Conservation (phyloP, 1,284 basidiomycete genomes). For the Rhodotorula sp. region DNA sequence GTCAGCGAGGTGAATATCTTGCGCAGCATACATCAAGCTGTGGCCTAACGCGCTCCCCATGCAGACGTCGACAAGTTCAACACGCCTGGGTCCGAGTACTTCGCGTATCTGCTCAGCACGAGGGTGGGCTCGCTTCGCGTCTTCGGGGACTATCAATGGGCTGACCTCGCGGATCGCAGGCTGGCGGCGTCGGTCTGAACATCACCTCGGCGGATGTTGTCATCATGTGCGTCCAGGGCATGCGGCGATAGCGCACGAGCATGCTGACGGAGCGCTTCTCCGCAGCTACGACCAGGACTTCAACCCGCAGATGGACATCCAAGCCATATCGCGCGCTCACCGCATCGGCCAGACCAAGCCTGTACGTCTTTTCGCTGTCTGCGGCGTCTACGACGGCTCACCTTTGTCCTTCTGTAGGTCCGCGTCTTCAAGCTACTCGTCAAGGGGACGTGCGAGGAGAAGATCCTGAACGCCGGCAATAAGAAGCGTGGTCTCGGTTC, state of each 20-base stretch:
- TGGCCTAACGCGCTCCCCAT: neutral
- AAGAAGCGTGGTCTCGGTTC: conserved; percentile 44
- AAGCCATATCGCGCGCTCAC: conserved; percentile 51
- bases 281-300: conserved; percentile 46
- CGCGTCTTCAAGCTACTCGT: conserved; percentile 51
- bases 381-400: too few relatives aligned
- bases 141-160: too few relatives aligned
- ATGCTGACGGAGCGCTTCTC: neutral
- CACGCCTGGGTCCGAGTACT: conserved; percentile 67
- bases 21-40: neutral
- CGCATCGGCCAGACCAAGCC: conserved; percentile 50
- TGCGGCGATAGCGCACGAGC: neutral
- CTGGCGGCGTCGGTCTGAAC: conserved; percentile 52
- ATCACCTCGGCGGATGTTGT: conserved; percentile 73
- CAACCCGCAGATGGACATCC: conserved; percentile 50
- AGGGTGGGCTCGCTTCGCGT: conserved; percentile 6
- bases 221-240: conserved; percentile 68
- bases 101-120: conserved; percentile 48
- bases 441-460: conserved; percentile 50
- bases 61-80: conserved; percentile 84
- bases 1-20: conserved; percentile 31
- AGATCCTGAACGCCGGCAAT: conserved; percentile 38
- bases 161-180: conserved; percentile 1
- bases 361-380: neutral
- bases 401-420: conserved; percentile 39